Conservation (phyloP, 2,329 filamentous ascomycete genomes). For the Aspergillus ibericus region DNA sequence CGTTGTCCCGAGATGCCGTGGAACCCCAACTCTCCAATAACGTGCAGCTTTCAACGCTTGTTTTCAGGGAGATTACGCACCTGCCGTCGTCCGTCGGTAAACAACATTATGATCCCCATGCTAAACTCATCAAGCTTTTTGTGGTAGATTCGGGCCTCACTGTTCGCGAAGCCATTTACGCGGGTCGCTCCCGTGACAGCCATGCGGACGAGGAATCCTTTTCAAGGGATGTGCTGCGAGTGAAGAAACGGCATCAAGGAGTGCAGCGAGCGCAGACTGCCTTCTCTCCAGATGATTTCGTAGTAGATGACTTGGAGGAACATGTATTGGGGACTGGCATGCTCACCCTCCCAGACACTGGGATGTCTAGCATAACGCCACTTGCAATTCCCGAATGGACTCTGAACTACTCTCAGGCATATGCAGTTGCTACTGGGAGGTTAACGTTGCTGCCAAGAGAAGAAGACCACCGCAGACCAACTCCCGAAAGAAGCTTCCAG, state of each 20-base stretch:
- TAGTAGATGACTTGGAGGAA: slow-evolving; percentile 42
- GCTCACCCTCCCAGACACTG: slow-evolving; percentile 8
- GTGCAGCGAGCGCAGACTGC: slow-evolving; percentile 9
- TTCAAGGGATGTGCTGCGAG: slow-evolving; percentile 23
- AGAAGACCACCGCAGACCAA: neutral
- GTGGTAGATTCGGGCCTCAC: slow-evolving; percentile 33
- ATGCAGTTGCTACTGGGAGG: slow-evolving; percentile 25
- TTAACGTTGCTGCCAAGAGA: slow-evolving; percentile 6
- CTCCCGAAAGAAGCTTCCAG: slow-evolving; percentile 19
- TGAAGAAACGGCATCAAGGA: slow-evolving; percentile 22
- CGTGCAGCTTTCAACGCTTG: slow-evolving; percentile 30
- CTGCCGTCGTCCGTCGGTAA: slow-evolving; percentile 16
- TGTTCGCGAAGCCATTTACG: slow-evolving; percentile 38
- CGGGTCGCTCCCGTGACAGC: slow-evolving; percentile 13
- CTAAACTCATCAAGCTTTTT: slow-evolving; percentile 40
- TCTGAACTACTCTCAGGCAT: slow-evolving; percentile 30
- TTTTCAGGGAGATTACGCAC: slow-evolving; percentile 35
- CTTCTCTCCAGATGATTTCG: slow-evolving; percentile 29
- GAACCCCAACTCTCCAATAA: slow-evolving; percentile 9
- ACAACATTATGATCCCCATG: slow-evolving; percentile 19
- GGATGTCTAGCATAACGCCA: slow-evolving; percentile 11
- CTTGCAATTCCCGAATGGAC: slow-evolving; percentile 28
- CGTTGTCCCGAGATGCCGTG: slow-evolving; percentile 9
- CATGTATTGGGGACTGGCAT: slow-evolving; percentile 15
- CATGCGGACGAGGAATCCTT: slow-evolving; percentile 12